These are phyloP conservation scores for Jacaranda mimosifolia DNA, from an alignment of 257 asterid species.

Conservation along the genomic window DNA sequence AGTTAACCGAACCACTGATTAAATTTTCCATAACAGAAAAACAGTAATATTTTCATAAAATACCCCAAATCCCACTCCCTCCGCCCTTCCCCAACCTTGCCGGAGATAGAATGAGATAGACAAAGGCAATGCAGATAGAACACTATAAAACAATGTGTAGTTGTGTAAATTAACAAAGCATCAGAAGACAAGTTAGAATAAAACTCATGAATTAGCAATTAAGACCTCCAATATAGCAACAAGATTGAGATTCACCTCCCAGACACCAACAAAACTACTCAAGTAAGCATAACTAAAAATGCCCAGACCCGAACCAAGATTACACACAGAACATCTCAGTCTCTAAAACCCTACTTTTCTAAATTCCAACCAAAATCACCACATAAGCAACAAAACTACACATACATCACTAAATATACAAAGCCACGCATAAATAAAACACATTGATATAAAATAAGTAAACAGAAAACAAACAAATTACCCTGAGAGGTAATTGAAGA, in stretches of 20 bases:
- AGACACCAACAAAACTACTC: slow-evolving; percentile 2
- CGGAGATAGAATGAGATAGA: slow-evolving; percentile 1
- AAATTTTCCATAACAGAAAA: not conserved
- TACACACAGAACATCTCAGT: slow-evolving; percentile 4
- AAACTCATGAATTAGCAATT: slow-evolving; percentile 29
- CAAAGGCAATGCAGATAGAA: not conserved
- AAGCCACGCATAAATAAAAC: not conserved
- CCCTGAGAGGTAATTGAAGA: slow-evolving; percentile 39
- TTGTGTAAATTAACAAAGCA: not conserved
- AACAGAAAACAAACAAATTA: slow-evolving; percentile 15
- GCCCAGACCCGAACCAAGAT: slow-evolving; percentile 20
- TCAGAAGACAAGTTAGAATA: not conserved
- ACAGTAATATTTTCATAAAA: not conserved
- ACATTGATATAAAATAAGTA: not conserved
- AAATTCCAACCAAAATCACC: not conserved
- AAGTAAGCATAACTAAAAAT: slow-evolving; percentile 8
- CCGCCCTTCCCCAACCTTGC: not conserved
- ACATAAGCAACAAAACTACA: not conserved
- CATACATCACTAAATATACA: not conserved
- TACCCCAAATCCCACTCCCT: not conserved
- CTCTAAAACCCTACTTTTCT: slow-evolving; percentile 35
- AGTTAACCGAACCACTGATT: not conserved
- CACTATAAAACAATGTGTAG: not conserved
- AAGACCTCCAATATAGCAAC: slow-evolving; percentile 1
- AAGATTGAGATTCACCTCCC: slow-evolving; percentile 17